Evolutionary conservation across 1,284 basidiomycete species (phyloP).

Genomic region (Volvariella surrecta): DNA sequence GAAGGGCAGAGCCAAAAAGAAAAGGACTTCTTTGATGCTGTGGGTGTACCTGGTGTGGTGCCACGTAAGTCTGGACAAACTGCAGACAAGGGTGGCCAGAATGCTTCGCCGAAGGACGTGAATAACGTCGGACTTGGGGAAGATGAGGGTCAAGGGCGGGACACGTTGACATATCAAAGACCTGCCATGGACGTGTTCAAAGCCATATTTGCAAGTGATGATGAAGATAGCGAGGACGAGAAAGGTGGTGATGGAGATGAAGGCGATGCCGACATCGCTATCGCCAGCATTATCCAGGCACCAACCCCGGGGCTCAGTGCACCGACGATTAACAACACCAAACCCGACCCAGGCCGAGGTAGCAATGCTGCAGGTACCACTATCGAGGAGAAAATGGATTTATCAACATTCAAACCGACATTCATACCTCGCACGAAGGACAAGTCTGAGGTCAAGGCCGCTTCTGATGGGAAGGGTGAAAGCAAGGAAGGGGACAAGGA

Average conservation of each 20-base stretch:
- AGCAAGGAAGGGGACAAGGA: slow-evolving; percentile 30
- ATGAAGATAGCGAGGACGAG: slow-evolving; percentile 71
- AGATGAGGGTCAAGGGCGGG: slow-evolving; percentile 79
- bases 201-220: slow-evolving; percentile 88
- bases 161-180: slow-evolving; percentile 80
- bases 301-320: too few relatives aligned
- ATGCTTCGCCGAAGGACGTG: slow-evolving; percentile 40
- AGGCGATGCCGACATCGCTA: slow-evolving; percentile 11
- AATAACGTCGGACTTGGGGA: slow-evolving; percentile 82
- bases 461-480: slow-evolving; percentile 32
- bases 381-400: slow-evolving; percentile 33
- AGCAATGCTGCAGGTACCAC: slow-evolving; percentile 3
- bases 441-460: slow-evolving; percentile 29
- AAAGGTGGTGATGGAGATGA: slow-evolving; percentile 23
- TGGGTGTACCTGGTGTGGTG: slow-evolving; percentile 14
- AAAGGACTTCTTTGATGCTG: slow-evolving; percentile 14
- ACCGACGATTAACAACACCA: too few relatives aligned
- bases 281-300: too few relatives aligned
- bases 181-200: slow-evolving; percentile 93
- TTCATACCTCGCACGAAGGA: slow-evolving; percentile 59
- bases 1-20: background rate
- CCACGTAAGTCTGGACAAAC: background rate
- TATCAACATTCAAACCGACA: slow-evolving; percentile 69
- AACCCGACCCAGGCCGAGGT: too few relatives aligned
- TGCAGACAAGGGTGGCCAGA: slow-evolving; percentile 3